A percentile compares a stretch with the other conserved stretches of the same genome.
phyloP scores from a whole-genome alignment of 345 rosid genomes.

The Murraya koenigii region DNA sequence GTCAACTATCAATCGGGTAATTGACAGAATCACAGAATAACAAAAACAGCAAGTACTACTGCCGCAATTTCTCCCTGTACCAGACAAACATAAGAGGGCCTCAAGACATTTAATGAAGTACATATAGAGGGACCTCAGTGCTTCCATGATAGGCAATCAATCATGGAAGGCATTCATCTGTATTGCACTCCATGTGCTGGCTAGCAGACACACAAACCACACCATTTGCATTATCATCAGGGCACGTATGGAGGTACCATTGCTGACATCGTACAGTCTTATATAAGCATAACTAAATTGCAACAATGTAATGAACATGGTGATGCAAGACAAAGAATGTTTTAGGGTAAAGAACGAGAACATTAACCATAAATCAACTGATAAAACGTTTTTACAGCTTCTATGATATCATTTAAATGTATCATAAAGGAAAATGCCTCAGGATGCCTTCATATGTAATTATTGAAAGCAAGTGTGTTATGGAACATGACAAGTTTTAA shows the following conservation, averaged over 20 bases:
- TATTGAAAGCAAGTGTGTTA: neutral
- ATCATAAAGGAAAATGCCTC: neutral
- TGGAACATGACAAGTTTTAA: neutral
- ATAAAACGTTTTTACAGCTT: neutral
- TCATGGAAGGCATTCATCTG: neutral
- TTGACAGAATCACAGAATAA: neutral
- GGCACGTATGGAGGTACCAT: neutral
- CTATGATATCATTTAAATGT: neutral
- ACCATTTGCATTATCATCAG: neutral
- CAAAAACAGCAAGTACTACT: neutral
- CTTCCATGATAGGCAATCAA: neutral
- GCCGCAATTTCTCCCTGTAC: neutral
- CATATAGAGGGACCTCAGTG: neutral
- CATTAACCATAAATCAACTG: neutral
- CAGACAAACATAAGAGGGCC: neutral
- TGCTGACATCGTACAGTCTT: neutral
- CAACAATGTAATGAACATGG: neutral
- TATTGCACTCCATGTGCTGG: slow-evolving; percentile 4
- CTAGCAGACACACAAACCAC: slow-evolving; percentile 2
- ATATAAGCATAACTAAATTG: neutral
- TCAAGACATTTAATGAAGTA: neutral
- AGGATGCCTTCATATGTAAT: neutral
- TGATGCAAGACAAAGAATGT: neutral
- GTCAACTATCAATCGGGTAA: neutral
- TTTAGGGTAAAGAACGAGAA: neutral